Base-by-base conservation (phyloP, 2,329 filamentous ascomycete species). In the Alternaria infectoria region DNA sequence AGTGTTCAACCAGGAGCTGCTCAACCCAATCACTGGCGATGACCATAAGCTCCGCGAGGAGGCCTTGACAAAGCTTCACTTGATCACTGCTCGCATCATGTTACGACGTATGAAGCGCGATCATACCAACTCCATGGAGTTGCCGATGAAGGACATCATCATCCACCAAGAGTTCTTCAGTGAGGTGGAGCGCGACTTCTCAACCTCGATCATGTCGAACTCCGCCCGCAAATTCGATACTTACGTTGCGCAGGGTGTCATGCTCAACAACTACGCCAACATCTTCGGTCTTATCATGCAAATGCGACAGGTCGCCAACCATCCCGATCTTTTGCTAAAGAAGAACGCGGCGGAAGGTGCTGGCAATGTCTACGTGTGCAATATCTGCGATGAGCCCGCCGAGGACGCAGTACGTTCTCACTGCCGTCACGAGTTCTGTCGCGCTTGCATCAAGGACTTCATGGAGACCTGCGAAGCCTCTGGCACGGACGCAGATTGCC, bases 231-330 rank as follows among this genome's bases (percentile, higher is more conserved):
- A 93, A 72, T 99, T 98, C 70, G 93, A 98, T 75, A 98, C 94
- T 0, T 99, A 98, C 70, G 96, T 98, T 40, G 91, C 93, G 17
- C 92, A 93, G 67, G 94, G 93, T 83, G 95, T 98, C 19, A 89
- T 99, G 80, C 87, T 99, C 55, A 86, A 98, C 84, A 79, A 79
- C 77, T 98, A 98, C 72, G 96, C 96, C 83, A 99, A 99, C 79
- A 98, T 99, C 69, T 99, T 99, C 74, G 95, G 94, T 76, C 86
- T 99, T 59, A 97, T 99, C 76, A 98, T 98, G 93, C 94, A 97
- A 80, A 98, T 99, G 95, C 91, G 96, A 59, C 96, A 99, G 82
- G 93, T 97, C 25, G 93, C 96, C 8, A 96, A 99, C 70, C 96
- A 99, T 77, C 96, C 96, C 0, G 96, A 99, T 81, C 82, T 99